Evolutionary conservation across 2,329 filamentous ascomycete species (phyloP).

Genomic region (Rutstroemia sp.): DNA sequence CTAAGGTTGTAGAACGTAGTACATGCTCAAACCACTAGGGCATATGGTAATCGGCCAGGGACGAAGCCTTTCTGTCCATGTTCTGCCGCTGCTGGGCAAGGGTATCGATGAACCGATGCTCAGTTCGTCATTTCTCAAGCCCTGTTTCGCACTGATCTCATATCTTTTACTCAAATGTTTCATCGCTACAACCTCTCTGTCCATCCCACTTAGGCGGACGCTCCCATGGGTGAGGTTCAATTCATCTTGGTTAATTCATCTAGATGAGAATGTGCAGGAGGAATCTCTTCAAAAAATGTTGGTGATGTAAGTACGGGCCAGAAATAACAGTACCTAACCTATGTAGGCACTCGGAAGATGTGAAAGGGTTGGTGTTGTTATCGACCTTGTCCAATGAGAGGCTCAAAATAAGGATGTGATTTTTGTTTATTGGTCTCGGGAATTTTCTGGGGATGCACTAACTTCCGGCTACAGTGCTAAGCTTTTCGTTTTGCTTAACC

Average conservation of each 20-base stretch:
- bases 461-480: neutral
- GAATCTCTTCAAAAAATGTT: neutral
- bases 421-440: no score
- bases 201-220: no score
- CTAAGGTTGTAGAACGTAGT: neutral
- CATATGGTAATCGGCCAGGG: no score
- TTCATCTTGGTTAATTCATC: neutral
- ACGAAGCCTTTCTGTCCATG: no score
- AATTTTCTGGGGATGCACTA: neutral
- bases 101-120: neutral
- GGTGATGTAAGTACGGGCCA: neutral
- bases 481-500: constrained; percentile 3
- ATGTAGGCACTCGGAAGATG: neutral
- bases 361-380: no score
- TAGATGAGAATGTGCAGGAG: neutral
- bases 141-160: neutral
- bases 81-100: no score
- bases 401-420: no score
- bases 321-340: neutral
- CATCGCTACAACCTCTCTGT: neutral
- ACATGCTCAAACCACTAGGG: neutral
- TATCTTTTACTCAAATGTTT: neutral
- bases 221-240: neutral
- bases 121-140: neutral
- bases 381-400: no score